These are phyloP conservation scores for Penicillium polonicum DNA, from an alignment of 2,329 filamentous ascomycete species.

Conservation along the genomic window DNA sequence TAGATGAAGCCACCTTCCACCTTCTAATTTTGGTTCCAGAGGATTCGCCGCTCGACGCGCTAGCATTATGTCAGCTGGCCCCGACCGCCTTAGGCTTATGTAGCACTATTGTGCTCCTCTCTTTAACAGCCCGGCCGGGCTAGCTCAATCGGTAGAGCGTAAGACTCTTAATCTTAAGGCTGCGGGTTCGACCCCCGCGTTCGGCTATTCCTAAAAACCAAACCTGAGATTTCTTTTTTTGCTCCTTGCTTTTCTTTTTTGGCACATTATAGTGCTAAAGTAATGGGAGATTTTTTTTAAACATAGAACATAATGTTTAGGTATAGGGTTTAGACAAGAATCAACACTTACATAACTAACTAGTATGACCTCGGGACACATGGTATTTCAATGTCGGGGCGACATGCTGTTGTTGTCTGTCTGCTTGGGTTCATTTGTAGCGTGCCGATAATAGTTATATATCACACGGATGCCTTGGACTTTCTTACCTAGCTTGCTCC, in stretches of 20 bases:
- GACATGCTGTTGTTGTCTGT: neutral
- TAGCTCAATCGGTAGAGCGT: conserved; percentile 53
- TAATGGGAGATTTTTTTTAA: neutral
- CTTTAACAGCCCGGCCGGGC: conserved; percentile 34
- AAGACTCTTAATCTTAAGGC: conserved; percentile 51
- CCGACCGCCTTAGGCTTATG: neutral
- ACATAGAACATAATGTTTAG: neutral
- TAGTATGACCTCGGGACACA: too few species aligned
- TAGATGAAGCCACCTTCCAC: conserved; percentile 27
- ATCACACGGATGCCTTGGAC: neutral
- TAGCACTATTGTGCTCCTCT: neutral
- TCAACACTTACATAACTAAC: too few species aligned
- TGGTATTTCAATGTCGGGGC: too few species aligned
- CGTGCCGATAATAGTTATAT: neutral
- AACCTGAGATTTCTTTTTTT: conserved; percentile 14
- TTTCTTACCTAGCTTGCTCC: neutral
- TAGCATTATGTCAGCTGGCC: conserved; percentile 20
- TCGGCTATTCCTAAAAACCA: conserved; percentile 34
- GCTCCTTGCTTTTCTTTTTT: neutral
- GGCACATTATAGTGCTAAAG: neutral
- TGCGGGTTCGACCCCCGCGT: conserved; percentile 47
- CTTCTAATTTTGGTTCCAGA: conserved; percentile 23
- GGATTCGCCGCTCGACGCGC: conserved; percentile 24
- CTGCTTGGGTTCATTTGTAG: neutral
- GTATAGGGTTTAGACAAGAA: neutral